Evolutionary conservation across 176 grass and related monocot species (phyloP).

Genomic region (Lolium multiflorum): DNA sequence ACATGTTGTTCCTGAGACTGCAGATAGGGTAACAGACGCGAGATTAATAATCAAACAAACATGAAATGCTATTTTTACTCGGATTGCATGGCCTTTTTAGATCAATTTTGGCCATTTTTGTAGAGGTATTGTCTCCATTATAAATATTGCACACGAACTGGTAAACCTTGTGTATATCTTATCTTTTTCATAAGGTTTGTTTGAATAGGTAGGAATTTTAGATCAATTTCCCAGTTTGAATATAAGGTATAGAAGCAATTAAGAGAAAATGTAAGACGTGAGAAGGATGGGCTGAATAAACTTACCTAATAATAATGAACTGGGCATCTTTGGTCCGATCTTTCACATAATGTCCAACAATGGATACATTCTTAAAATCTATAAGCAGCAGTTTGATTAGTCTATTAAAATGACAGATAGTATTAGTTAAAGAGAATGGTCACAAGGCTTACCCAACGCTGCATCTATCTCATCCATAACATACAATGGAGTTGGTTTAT

Average conservation of each 20-base stretch:
- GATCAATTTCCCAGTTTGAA: background rate
- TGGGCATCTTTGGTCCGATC: slow-evolving; percentile 96
- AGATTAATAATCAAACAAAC: background rate
- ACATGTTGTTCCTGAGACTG: slow-evolving; percentile 98
- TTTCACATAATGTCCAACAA: slow-evolving; percentile 98
- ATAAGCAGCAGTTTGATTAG: slow-evolving; percentile 43
- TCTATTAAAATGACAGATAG: background rate
- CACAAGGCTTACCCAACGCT: slow-evolving; percentile 69
- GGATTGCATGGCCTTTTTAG: background rate
- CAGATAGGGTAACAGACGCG: slow-evolving; percentile 30
- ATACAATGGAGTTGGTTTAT: slow-evolving; percentile 97
- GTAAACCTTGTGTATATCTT: background rate
- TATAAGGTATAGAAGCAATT: background rate
- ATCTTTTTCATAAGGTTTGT: background rate
- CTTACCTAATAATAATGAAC: slow-evolving; percentile 97
- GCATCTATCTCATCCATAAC: slow-evolving; percentile 99
- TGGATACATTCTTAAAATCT: slow-evolving; percentile 99
- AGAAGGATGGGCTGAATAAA: background rate
- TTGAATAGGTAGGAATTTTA: background rate
- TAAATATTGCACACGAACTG: background rate
- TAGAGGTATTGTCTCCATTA: background rate
- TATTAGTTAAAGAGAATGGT: background rate
- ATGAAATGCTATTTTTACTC: background rate
- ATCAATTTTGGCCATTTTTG: background rate
- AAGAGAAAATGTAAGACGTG: background rate